Conservation (phyloP, 139 green algal species). For the Edaphochlamys debaryana region DNA sequence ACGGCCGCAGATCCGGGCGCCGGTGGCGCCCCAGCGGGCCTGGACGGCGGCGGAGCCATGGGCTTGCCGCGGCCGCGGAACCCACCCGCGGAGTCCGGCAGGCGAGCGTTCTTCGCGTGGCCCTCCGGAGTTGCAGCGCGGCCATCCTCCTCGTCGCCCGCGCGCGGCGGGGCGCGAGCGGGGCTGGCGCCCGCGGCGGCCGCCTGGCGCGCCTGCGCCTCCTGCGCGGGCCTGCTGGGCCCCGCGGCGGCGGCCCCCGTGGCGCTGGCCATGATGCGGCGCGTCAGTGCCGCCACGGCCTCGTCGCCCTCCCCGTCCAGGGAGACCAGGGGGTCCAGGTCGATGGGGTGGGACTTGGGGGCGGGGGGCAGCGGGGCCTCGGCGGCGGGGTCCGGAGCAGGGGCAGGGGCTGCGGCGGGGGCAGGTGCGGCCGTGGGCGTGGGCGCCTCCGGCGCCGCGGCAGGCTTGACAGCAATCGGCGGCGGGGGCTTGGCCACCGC, state of each 20-base stretch:
- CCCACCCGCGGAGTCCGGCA: background rate
- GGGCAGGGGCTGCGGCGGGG: no score
- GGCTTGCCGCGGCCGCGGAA: conserved; percentile 9
- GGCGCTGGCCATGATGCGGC: background rate
- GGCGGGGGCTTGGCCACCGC: no score
- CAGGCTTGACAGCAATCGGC: no score
- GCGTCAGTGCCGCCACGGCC: background rate
- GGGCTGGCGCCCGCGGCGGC: background rate
- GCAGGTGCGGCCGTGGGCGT: background rate
- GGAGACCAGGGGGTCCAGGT: background rate
- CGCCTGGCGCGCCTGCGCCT: background rate
- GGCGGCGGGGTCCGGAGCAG: background rate
- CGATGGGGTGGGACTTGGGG: conserved; percentile 24
- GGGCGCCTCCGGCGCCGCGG: no score
- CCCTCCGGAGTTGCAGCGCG: no score
- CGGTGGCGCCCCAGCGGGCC: background rate
- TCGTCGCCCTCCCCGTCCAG: conserved; percentile 20
- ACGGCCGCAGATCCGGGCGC: background rate
- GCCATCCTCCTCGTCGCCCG: background rate
- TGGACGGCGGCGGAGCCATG: background rate
- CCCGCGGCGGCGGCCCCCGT: no score
- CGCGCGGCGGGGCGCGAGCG: background rate
- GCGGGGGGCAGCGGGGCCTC: background rate
- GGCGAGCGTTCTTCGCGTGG: background rate
- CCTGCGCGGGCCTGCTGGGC: background rate